These are phyloP conservation scores for Teratosphaeriaceae sp. DNA, from an alignment of 2,329 filamentous ascomycete genomes.

Conservation along the genomic window DNA sequence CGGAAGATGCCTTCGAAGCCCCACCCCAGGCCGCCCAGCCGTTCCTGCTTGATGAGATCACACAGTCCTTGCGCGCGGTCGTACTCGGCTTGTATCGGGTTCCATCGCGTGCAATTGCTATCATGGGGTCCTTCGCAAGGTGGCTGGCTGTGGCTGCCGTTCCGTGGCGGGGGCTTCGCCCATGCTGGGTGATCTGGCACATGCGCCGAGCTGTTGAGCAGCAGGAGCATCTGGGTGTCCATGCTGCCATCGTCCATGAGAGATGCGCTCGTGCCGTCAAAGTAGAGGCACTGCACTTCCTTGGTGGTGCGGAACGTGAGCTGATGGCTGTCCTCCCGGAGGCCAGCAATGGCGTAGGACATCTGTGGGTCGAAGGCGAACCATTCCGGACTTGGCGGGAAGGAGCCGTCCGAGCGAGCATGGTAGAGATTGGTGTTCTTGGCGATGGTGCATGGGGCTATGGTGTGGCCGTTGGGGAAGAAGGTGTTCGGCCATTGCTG, in stretches of 20 bases:
- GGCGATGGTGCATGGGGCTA: constrained; percentile 42
- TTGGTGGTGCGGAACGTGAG: constrained; percentile 45
- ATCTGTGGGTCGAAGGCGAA: constrained; percentile 48
- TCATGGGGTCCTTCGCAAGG: not conserved
- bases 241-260: constrained; percentile 41
- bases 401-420: constrained; percentile 36
- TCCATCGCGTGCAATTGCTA: constrained; percentile 16
- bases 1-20: constrained; percentile 53
- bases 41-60: constrained; percentile 36
- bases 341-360: constrained; percentile 49
- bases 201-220: constrained; percentile 38
- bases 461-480: constrained; percentile 45
- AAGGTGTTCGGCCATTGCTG: constrained; percentile 48
- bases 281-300: constrained; percentile 40
- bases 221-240: constrained; percentile 45
- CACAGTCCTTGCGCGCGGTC: constrained; percentile 43
- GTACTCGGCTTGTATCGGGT: constrained; percentile 42
- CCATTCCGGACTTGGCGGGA: constrained; percentile 46
- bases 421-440: constrained; percentile 46
- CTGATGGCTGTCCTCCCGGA: constrained; percentile 37
- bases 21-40: constrained; percentile 41
- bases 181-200: constrained; percentile 24
- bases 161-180: constrained; percentile 11
- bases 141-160: constrained; percentile 10
- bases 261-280: constrained; percentile 46